Evolutionary conservation across 1,139 yeast species (phyloP), one percentile per base, ranked within the genome.

Genomic region (Geotrichum citri-aurantii): DNA sequence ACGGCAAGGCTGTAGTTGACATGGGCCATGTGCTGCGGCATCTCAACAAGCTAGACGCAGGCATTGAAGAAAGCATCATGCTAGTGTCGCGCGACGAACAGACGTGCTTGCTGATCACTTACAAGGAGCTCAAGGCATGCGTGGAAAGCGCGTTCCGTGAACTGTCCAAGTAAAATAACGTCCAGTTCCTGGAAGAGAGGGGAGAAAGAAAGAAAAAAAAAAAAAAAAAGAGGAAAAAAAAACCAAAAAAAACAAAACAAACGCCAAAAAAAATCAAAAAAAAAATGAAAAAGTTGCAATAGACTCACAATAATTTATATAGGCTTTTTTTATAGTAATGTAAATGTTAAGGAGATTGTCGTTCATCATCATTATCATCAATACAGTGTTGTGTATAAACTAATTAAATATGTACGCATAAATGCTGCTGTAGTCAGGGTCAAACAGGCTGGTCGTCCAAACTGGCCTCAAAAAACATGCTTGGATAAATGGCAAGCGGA

Each of bases 1-100:
- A 74, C 42, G 96, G 96, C 19, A 81, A 81, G 66, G 91, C 96
- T 1, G 82, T 85, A 2, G 76, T 90, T 59, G 97, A 95, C 72
- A 77, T 93, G 65, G 85, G 92, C 1, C 90, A 91, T 70, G 95
- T 92, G 3, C 76, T 95, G 63, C 77, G 82, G 56, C 82, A 86
- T 65, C 76, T 93, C 67, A 93, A 93, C 74, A 93, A 93, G 72
- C 77, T 93, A 61, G 99, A 95, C 71, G 95, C 95, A 14, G 99
- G 98, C 0, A 81, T 87, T 52, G 93, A 89, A 56, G 99, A 93
- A 71, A 84, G 82, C 66, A 74, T 93, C 29, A 76, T 91, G 69
- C 78, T 93, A 61, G 88, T 90, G 6, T 85, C 95, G 33, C 80
- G 86, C 19, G 97, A 92, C 70, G 96, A 91, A 69, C 84, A 84